These are phyloP conservation scores for Coemansia sp. DNA, from an alignment of 371 early-diverging fungal species.

Conservation along the genomic window DNA sequence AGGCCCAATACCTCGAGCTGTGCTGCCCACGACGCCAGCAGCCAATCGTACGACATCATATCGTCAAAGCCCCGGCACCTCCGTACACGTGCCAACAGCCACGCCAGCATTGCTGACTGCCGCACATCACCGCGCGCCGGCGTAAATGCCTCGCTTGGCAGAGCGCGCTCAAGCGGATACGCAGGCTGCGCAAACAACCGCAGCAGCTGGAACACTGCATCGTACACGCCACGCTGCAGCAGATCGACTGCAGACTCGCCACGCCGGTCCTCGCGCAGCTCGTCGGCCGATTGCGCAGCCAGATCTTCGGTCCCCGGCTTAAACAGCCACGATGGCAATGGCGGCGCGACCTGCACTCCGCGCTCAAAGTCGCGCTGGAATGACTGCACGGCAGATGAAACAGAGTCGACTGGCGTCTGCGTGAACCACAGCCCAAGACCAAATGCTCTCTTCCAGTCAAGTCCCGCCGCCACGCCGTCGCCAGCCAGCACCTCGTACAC, in stretches of 20 bases:
- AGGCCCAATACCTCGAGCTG: conserved; percentile 67
- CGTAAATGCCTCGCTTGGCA: conserved; percentile 57
- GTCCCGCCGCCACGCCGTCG: conserved; percentile 40
- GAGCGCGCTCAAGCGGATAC: conserved; percentile 57
- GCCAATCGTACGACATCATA: conserved; percentile 48
- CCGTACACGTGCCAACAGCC: conserved; percentile 58
- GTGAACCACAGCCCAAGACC: conserved; percentile 74
- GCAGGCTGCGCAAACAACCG: conserved; percentile 53
- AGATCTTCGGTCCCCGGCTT: neutral
- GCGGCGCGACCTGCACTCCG: conserved; percentile 44
- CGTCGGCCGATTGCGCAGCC: conserved; percentile 4
- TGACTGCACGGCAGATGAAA: conserved; percentile 54
- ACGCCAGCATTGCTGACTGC: conserved; percentile 61
- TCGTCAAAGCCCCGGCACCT: conserved; percentile 54
- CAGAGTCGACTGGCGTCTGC: conserved; percentile 52
- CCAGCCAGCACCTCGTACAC: conserved; percentile 62
- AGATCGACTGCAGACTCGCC: neutral
- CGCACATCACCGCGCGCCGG: conserved; percentile 60
- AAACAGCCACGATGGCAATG: conserved; percentile 55
- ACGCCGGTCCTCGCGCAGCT: neutral
- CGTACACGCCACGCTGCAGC: conserved; percentile 48
- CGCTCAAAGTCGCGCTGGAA: conserved; percentile 53
- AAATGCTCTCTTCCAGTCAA: conserved; percentile 72
- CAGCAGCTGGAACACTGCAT: conserved; percentile 65
- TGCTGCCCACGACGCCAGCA: conserved; percentile 57